Conservation (phyloP, 2,329 filamentous ascomycete genomes). For the Penicillium italicum region DNA sequence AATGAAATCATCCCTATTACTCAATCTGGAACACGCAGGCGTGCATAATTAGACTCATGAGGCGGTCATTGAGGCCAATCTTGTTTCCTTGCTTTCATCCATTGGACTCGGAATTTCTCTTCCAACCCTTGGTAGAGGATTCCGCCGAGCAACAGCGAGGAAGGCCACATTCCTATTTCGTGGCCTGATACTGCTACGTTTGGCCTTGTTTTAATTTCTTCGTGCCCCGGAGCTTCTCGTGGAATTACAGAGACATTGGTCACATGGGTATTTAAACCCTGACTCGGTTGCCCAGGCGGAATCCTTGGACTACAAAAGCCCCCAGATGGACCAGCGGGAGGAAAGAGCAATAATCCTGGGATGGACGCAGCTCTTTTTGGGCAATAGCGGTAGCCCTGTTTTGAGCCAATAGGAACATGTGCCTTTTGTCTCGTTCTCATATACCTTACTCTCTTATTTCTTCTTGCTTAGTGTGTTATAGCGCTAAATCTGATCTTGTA, state of each 20-base stretch:
- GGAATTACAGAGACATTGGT: neutral
- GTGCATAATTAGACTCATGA: constrained; percentile 30
- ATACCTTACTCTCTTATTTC: neutral
- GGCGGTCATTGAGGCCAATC: constrained; percentile 11
- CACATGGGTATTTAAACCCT: neutral
- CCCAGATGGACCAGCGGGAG: neutral
- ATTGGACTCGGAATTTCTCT: neutral
- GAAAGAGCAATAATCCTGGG: neutral
- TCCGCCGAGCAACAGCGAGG: neutral
- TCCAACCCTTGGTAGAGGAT: neutral
- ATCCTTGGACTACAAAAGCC: neutral
- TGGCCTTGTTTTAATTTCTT: neutral
- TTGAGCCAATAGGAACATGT: neutral
- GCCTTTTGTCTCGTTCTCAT: neutral
- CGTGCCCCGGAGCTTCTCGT: neutral
- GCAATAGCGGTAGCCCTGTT: neutral
- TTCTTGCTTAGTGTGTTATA: neutral
- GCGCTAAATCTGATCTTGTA: neutral
- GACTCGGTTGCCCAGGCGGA: neutral
- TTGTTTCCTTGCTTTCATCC: neutral
- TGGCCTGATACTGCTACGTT: neutral
- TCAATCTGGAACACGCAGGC: constrained; percentile 29
- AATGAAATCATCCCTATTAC: constrained; percentile 43
- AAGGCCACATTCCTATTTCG: neutral
- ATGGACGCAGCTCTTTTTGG: neutral